These are phyloP conservation scores for Triangularia setosa DNA, from an alignment of 2,329 filamentous ascomycete genomes.

Conservation along the genomic window DNA sequence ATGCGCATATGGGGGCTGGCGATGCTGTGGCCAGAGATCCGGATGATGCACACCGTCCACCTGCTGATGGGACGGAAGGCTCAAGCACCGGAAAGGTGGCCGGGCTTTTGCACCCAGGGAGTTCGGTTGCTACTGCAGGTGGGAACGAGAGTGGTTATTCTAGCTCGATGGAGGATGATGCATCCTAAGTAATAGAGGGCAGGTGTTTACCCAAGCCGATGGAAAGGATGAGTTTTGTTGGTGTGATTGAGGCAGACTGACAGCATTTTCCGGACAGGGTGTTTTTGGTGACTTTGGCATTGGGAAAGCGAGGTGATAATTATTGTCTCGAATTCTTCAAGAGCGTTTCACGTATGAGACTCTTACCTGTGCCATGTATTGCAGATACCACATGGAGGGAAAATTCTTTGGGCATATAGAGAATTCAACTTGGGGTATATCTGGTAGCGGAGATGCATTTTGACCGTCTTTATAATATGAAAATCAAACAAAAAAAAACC, in stretches of 20 bases:
- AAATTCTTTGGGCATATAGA: not conserved
- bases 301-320: not conserved
- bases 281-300: not conserved
- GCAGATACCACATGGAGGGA: not conserved
- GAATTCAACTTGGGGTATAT: not conserved
- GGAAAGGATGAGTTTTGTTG: too few relatives aligned
- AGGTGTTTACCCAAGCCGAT: too few relatives aligned
- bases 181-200: too few relatives aligned
- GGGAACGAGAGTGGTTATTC: conserved; percentile 37
- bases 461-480: too few relatives aligned
- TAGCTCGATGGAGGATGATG: conserved; percentile 33
- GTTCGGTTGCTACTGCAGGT: conserved; percentile 40
- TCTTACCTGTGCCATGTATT: too few relatives aligned
- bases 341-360: too few relatives aligned
- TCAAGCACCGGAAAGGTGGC: not conserved
- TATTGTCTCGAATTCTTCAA: not conserved
- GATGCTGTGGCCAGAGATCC: not conserved
- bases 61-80: not conserved
- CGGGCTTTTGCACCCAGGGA: conserved; percentile 27
- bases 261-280: not conserved
- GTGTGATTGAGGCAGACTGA: not conserved
- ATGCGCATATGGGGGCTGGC: conserved; percentile 1
- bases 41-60: not conserved
- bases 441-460: too few relatives aligned
- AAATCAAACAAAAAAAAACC: not conserved